phyloP scores from a whole-genome alignment of 2,329 filamentous ascomycete genomes.

The Cyphellophora attinorum region DNA sequence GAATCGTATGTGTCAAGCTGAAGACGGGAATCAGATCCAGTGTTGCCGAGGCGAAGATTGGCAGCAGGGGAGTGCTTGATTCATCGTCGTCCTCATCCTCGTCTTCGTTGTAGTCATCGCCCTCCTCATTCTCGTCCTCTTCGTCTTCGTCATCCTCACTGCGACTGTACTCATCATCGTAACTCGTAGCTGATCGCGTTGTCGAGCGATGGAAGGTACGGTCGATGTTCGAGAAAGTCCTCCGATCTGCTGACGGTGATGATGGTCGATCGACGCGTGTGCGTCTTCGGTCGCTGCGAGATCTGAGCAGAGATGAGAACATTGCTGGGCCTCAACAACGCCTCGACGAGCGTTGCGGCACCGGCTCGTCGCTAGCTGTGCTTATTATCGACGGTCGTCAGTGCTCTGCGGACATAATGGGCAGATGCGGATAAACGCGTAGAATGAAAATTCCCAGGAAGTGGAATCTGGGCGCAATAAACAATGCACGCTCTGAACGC shows the following conservation, averaged over 20 bases:
- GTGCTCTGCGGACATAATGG: no score
- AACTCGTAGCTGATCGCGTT: background rate
- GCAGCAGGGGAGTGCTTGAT: conserved; percentile 49
- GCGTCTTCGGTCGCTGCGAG: conserved; percentile 5
- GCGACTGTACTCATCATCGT: conserved; percentile 15
- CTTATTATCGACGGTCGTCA: no score
- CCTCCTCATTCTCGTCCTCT: conserved; percentile 27
- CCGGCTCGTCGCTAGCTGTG: no score
- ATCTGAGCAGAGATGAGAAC: conserved; percentile 11
- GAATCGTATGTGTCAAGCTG: conserved; percentile 80
- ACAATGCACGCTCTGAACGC: no score
- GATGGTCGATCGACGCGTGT: background rate
- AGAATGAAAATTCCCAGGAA: no score
- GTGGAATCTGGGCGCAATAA: no score
- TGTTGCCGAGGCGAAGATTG: conserved; percentile 71
- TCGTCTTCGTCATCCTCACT: conserved; percentile 30
- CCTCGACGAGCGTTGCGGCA: no score
- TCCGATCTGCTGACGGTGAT: background rate
- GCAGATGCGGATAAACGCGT: no score
- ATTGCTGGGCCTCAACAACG: conserved; percentile 5
- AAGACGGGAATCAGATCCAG: conserved; percentile 82
- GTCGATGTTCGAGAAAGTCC: background rate
- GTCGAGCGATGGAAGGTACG: background rate
- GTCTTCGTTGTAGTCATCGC: conserved; percentile 25
- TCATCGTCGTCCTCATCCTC: conserved; percentile 34